phyloP scores from a whole-genome alignment of 139 green algal species.

The Tetraselmis chui region DNA sequence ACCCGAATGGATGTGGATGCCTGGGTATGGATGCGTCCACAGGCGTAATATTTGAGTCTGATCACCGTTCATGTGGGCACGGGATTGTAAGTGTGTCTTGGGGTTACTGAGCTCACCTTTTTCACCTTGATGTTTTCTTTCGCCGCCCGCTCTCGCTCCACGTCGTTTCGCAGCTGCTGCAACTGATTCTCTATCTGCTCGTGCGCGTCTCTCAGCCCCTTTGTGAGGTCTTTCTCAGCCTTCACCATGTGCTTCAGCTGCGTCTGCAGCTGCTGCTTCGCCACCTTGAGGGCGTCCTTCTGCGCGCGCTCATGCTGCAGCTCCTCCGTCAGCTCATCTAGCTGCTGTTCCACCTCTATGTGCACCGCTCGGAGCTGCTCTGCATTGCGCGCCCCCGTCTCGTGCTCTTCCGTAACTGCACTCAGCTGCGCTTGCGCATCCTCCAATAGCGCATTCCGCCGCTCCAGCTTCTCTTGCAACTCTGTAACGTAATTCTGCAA shows the following conservation, averaged over 20 bases:
- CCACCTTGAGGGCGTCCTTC: background rate
- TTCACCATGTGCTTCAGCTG: background rate
- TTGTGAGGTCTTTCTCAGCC: background rate
- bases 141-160: background rate
- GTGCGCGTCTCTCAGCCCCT: background rate
- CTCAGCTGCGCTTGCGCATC: background rate
- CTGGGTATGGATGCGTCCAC: too few relatives aligned
- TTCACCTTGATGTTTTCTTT: background rate
- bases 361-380: background rate
- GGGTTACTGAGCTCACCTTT: background rate
- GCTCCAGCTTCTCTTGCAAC: background rate
- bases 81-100: too few relatives aligned
- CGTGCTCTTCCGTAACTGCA: background rate
- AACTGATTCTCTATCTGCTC: background rate
- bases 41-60: too few relatives aligned
- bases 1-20: too few relatives aligned
- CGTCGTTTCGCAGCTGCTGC: background rate
- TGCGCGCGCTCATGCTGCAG: background rate
- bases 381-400: background rate
- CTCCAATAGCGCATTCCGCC: background rate
- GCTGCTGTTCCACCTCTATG: background rate
- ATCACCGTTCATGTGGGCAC: too few relatives aligned
- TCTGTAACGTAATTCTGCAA: background rate
- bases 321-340: background rate
- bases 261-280: background rate